Evolutionary conservation across 495 filamentous ascomycete genomes (phyloP).

Genomic region (Pseudoneurospora amorphoporcata): DNA sequence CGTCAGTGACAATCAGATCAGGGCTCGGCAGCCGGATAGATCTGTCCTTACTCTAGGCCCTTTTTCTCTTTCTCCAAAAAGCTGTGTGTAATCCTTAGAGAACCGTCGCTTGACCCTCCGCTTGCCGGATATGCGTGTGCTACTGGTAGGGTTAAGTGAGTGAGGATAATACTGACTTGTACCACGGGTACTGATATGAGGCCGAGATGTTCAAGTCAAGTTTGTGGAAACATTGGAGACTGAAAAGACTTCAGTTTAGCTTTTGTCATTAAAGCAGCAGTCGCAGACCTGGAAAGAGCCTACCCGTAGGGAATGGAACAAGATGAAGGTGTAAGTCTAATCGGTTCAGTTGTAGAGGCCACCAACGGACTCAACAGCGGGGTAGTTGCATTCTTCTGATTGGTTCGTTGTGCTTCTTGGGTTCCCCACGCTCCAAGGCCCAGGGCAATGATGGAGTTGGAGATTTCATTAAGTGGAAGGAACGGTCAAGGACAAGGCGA

Average conservation of each 20-base stretch:
- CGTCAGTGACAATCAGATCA: not conserved
- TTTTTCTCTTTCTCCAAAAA: not conserved
- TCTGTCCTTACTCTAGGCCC: not conserved
- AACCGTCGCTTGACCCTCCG: not conserved
- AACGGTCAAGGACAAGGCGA: not conserved
- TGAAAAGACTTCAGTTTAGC: too few relatives aligned
- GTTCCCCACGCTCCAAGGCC: slow-evolving; percentile 24
- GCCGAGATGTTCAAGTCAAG: not conserved
- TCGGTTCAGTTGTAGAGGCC: slow-evolving; percentile 8
- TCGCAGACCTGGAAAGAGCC: not conserved
- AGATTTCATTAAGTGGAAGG: not conserved
- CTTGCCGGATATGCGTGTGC: not conserved
- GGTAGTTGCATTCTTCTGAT: slow-evolving; percentile 8
- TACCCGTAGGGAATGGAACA: not conserved
- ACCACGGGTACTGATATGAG: not conserved
- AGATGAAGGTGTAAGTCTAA: not conserved
- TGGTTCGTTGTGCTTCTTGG: slow-evolving; percentile 19
- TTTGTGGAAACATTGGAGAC: not conserved
- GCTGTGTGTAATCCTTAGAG: not conserved
- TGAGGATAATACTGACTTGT: not conserved
- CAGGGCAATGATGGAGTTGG: slow-evolving; percentile 17
- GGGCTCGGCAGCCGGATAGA: not conserved
- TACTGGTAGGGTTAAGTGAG: not conserved
- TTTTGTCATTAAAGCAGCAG: not conserved
- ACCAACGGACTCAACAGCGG: slow-evolving; percentile 16